phyloP scores from a whole-genome alignment of 2,329 filamentous ascomycete species.

The Bipolaris oryzae region DNA sequence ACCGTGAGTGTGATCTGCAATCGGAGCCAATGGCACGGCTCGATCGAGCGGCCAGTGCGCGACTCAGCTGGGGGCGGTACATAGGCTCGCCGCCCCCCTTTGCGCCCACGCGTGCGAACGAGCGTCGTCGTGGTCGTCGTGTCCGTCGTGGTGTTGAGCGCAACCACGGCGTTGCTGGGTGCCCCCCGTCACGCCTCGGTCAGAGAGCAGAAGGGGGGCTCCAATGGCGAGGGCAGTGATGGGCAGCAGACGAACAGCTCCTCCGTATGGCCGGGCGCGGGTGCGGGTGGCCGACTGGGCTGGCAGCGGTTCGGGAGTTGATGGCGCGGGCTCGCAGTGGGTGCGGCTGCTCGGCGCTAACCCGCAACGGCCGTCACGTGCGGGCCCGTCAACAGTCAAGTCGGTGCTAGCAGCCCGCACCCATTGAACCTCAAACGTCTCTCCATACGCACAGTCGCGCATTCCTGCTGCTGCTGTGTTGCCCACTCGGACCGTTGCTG shows the following conservation, averaged over 20 bases:
- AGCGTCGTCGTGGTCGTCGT: not conserved
- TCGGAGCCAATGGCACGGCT: constrained; percentile 3
- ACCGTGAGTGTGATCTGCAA: constrained; percentile 1
- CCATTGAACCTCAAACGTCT: constrained; percentile 30
- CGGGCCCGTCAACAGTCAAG: not conserved
- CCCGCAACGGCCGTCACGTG: constrained; percentile 9
- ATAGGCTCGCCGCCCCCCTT: constrained; percentile 7
- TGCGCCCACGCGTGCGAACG: constrained; percentile 5
- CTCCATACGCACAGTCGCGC: constrained; percentile 30
- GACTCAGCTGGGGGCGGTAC: constrained; percentile 11
- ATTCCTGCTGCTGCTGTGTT: constrained; percentile 14
- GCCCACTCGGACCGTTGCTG: constrained; percentile 14
- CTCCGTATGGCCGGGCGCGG: not conserved
- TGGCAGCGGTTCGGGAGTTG: constrained; percentile 5
- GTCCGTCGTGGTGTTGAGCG: too few species aligned
- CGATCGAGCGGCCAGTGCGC: not conserved
- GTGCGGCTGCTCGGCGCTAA: constrained; percentile 2
- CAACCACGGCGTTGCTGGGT: too few species aligned
- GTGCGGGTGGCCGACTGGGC: constrained; percentile 11
- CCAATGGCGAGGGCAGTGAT: not conserved
- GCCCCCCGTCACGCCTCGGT: not conserved
- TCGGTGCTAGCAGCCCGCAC: constrained; percentile 20
- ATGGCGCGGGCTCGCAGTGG: not conserved
- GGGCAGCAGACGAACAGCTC: not conserved
- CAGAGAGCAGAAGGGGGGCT: not conserved